Conservation (phyloP, 1,284 basidiomycete species). For the Sanghuangporus weigelae region DNA sequence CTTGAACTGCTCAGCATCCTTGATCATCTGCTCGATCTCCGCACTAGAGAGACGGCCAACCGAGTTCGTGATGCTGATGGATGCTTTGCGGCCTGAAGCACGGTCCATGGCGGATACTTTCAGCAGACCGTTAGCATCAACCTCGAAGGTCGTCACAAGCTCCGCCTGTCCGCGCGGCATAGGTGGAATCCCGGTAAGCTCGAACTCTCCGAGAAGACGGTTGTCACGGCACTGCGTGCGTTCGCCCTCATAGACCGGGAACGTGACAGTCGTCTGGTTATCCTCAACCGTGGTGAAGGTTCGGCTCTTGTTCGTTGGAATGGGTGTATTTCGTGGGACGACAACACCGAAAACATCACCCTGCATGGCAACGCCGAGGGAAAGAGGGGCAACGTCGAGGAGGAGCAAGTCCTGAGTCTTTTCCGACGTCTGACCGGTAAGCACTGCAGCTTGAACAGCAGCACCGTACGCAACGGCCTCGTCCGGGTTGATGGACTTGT, state of each 20-base stretch:
- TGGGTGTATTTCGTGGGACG: conserved; percentile 95
- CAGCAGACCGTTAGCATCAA: conserved; percentile 94
- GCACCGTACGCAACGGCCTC: conserved; percentile 96
- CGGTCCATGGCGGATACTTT: conserved; percentile 95
- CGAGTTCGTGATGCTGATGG: conserved; percentile 95
- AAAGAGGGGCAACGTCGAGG: conserved; percentile 93
- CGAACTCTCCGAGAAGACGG: conserved; percentile 94
- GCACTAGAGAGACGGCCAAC: conserved; percentile 91
- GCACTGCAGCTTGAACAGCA: conserved; percentile 94
- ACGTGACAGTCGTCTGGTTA: conserved; percentile 96
- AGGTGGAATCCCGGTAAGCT: conserved; percentile 94
- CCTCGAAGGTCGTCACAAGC: conserved; percentile 94
- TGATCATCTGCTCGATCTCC: conserved; percentile 98
- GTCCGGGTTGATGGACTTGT: conserved; percentile 98
- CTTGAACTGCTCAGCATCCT: conserved; percentile 95
- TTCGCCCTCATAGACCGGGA: conserved; percentile 98
- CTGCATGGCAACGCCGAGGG: conserved; percentile 97
- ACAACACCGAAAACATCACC: conserved; percentile 97
- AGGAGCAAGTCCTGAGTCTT: conserved; percentile 93
- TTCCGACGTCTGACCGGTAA: conserved; percentile 94
- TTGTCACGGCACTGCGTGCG: conserved; percentile 97
- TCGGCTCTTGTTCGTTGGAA: conserved; percentile 95
- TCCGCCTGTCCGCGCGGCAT: conserved; percentile 97
- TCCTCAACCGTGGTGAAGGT: conserved; percentile 98
- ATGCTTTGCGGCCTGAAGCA: conserved; percentile 93